A percentile compares a stretch with the other conserved stretches of the same genome.
These are phyloP conservation scores for Chloris gayana DNA, from an alignment of 176 grass and related monocot genomes.

Conservation along the genomic window DNA sequence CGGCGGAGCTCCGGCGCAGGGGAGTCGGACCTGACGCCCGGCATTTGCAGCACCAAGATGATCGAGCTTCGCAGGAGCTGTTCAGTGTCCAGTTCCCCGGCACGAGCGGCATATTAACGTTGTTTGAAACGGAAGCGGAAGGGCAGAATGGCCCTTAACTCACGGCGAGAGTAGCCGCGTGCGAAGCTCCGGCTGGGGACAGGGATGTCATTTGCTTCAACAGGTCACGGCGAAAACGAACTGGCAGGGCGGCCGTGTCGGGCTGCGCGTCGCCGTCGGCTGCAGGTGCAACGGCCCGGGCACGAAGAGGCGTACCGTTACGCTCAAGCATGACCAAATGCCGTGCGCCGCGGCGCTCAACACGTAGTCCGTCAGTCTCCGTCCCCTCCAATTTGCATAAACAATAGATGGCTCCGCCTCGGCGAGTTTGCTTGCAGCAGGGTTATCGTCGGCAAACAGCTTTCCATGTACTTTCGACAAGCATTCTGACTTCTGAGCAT, in stretches of 20 bases:
- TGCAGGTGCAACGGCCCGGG: slow-evolving; percentile 42
- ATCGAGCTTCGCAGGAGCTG: not conserved
- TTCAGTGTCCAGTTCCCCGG: not conserved
- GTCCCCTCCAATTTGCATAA: not conserved
- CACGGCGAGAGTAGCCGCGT: not conserved
- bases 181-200: not conserved
- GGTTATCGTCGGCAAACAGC: slow-evolving; percentile 14
- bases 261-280: slow-evolving; percentile 36
- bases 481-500: not conserved
- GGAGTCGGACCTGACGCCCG: slow-evolving; percentile 31
- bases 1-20: slow-evolving; percentile 26
- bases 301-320: slow-evolving; percentile 50
- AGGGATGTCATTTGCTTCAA: not conserved
- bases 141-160: not conserved
- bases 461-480: not conserved
- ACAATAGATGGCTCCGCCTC: not conserved
- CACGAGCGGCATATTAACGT: slow-evolving; percentile 22
- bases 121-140: slow-evolving; percentile 32
- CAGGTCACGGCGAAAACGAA: not conserved
- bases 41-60: slow-evolving; percentile 17
- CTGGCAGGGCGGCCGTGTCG: not conserved
- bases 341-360: not conserved
- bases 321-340: slow-evolving; percentile 44
- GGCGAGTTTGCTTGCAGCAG: slow-evolving; percentile 8
- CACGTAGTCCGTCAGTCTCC: not conserved